Conservation (phyloP, 2,329 filamentous ascomycete species). For the Fusarium decemcellulare region DNA sequence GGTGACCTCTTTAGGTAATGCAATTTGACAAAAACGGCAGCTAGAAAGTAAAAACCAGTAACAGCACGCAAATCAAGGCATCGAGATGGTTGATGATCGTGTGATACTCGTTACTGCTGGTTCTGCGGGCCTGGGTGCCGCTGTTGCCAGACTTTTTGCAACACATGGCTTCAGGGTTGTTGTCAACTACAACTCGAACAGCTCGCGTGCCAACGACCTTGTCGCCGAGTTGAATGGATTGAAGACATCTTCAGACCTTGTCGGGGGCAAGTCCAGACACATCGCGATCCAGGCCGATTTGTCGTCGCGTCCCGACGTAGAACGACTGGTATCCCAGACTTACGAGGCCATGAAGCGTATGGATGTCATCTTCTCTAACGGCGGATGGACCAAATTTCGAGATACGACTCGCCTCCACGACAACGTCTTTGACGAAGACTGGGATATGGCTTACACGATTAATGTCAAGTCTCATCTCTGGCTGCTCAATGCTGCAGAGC, state of each 20-base stretch:
- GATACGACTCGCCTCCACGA: conserved; percentile 63
- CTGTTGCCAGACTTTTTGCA: conserved; percentile 76
- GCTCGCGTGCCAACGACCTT: conserved; percentile 70
- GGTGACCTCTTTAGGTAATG: neutral
- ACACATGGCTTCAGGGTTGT: conserved; percentile 76
- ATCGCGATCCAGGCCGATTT: conserved; percentile 76
- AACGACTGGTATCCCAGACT: conserved; percentile 69
- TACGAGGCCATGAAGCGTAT: conserved; percentile 71
- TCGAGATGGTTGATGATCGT: neutral
- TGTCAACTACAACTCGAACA: conserved; percentile 79
- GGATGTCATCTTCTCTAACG: conserved; percentile 83
- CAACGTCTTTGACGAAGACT: conserved; percentile 68
- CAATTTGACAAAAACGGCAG: neutral
- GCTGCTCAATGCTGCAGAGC: conserved; percentile 67
- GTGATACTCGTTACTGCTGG: conserved; percentile 61
- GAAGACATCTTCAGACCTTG: conserved; percentile 47
- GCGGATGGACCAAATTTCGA: conserved; percentile 66
- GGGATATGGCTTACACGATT: conserved; percentile 70
- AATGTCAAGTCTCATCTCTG: conserved; percentile 74
- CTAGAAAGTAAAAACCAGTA: neutral
- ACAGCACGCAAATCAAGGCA: neutral
- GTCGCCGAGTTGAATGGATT: conserved; percentile 64
- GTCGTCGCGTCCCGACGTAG: conserved; percentile 70
- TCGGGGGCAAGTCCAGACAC: neutral
- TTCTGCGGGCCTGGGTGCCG: conserved; percentile 77